phyloP scores from a whole-genome alignment of 2,329 filamentous ascomycete species.

The Penicillium sp. region DNA sequence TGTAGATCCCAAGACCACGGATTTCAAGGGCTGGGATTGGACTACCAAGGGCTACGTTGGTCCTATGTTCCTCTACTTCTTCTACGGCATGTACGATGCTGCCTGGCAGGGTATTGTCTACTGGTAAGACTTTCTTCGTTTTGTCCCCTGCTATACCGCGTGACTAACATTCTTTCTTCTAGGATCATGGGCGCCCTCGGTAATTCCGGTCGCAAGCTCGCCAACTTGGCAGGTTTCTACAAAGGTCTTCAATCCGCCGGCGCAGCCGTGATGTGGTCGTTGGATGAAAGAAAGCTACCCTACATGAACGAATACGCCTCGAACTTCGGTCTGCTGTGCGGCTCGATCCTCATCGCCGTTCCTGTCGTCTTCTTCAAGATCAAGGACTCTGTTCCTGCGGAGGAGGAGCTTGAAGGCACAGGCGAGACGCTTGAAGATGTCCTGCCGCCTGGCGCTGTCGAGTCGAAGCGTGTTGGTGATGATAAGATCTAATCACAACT shows the following conservation, averaged over 20 bases:
- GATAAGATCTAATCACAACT: slow-evolving; percentile 7
- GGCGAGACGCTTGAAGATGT: slow-evolving; percentile 78
- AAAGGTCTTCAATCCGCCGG: slow-evolving; percentile 83
- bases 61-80: slow-evolving; percentile 83
- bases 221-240: slow-evolving; percentile 86
- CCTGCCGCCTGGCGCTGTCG: slow-evolving; percentile 26
- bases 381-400: slow-evolving; percentile 68
- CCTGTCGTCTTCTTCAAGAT: slow-evolving; percentile 76
- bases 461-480: slow-evolving; percentile 5
- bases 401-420: slow-evolving; percentile 76
- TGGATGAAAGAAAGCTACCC: slow-evolving; percentile 60
- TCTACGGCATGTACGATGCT: slow-evolving; percentile 84
- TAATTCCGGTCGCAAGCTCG: slow-evolving; percentile 85
- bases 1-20: slow-evolving; percentile 1
- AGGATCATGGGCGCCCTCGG: slow-evolving; percentile 87
- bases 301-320: slow-evolving; percentile 69
- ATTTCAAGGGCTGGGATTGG: slow-evolving; percentile 57
- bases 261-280: slow-evolving; percentile 58
- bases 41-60: slow-evolving; percentile 64
- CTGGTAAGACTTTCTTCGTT: slow-evolving; percentile 56
- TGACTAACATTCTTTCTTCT: neutral
- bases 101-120: slow-evolving; percentile 86
- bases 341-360: slow-evolving; percentile 68
- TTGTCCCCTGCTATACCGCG: neutral
- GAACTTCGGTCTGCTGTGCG: slow-evolving; percentile 67